Evolutionary conservation across 2,329 filamentous ascomycete genomes (phyloP).

Genomic region (Aspergillus alliaceus): DNA sequence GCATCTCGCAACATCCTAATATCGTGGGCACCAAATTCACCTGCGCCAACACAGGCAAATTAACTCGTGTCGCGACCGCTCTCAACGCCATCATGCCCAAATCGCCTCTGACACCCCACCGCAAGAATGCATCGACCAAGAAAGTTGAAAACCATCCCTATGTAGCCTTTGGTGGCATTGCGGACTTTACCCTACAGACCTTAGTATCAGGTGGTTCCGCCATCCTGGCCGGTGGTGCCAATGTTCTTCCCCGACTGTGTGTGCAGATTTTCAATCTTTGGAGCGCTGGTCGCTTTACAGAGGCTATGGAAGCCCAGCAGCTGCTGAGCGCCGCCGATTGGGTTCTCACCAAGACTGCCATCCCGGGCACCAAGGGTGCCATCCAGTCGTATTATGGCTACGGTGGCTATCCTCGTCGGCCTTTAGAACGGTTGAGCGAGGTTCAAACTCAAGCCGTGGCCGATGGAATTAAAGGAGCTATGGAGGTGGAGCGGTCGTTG

Average conservation of each 20-base stretch:
- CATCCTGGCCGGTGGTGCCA: slow-evolving; percentile 84
- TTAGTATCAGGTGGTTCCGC: slow-evolving; percentile 77
- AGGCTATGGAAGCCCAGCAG: slow-evolving; percentile 75
- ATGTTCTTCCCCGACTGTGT: slow-evolving; percentile 82
- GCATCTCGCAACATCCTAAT: slow-evolving; percentile 75
- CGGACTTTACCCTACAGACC: slow-evolving; percentile 83
- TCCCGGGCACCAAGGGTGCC: slow-evolving; percentile 81
- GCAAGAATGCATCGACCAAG: slow-evolving; percentile 27
- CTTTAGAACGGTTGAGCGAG: slow-evolving; percentile 42
- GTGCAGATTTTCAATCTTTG: slow-evolving; percentile 79
- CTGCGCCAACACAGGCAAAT: slow-evolving; percentile 85
- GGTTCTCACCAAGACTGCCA: slow-evolving; percentile 79
- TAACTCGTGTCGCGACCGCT: slow-evolving; percentile 75
- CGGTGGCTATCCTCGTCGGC: slow-evolving; percentile 72
- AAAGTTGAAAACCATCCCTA: slow-evolving; percentile 51
- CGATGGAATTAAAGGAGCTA: slow-evolving; percentile 35
- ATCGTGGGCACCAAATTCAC: slow-evolving; percentile 90
- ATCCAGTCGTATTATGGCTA: slow-evolving; percentile 83
- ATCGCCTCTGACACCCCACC: slow-evolving; percentile 32
- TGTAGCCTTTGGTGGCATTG: slow-evolving; percentile 86
- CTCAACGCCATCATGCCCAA: slow-evolving; percentile 68
- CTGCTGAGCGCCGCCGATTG: slow-evolving; percentile 76
- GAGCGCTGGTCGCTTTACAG: slow-evolving; percentile 69
- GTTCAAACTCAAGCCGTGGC: slow-evolving; percentile 31
- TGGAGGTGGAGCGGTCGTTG: slow-evolving; percentile 36